Evolutionary conservation across 2,329 filamentous ascomycete genomes (phyloP), one percentile per base, ranked within the genome.

Genomic region (Lachnellula willkommii): DNA sequence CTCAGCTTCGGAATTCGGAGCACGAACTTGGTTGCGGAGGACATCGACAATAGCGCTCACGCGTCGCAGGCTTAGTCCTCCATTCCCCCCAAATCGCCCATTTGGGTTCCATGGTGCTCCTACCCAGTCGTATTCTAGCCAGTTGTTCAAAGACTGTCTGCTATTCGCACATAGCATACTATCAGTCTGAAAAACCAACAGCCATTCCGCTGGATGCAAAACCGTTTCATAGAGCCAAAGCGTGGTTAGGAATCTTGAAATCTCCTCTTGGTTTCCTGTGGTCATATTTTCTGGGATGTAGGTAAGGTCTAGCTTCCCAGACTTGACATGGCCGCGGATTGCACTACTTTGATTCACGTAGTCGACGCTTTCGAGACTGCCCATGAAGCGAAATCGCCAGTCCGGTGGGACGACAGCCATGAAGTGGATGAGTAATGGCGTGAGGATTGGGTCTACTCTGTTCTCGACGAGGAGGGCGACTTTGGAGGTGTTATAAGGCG

Each of bases 381-480:
- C 79, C 73, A 81, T 79, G 71, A 81, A 81, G 39, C 74, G 74
- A 69, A 81, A 80, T 28, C 74, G 75, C 79, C 80, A 83, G 69
- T 81, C 79, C 1, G 78, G 75, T 5, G 79, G 79, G 2, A 82
- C 75, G 20, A 82, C 77, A 4, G 76, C 71, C 60, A 81, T 81
- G 69, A 82, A 80, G 65, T 82, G 79, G 24, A 82, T 72, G 67
- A 81, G 70, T 42, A 80, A 70, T 1, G 80, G 79, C 3, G 78
- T 78, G 42, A 82, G 74, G 58, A 76, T 70, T 3, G 78, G 73
- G 37, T 74, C 72, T 1, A 75, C 64, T 1, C 80, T 75, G 66
- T 77, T 77, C 65, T 82, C 80, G 57, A 83, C 75, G 22, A 83
- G 72, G 12, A 83, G 74, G 32, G 79, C 80, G 40, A 82, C 72